Base-by-base conservation (phyloP, 2,329 filamentous ascomycete genomes). In the Boeremia exigua region DNA sequence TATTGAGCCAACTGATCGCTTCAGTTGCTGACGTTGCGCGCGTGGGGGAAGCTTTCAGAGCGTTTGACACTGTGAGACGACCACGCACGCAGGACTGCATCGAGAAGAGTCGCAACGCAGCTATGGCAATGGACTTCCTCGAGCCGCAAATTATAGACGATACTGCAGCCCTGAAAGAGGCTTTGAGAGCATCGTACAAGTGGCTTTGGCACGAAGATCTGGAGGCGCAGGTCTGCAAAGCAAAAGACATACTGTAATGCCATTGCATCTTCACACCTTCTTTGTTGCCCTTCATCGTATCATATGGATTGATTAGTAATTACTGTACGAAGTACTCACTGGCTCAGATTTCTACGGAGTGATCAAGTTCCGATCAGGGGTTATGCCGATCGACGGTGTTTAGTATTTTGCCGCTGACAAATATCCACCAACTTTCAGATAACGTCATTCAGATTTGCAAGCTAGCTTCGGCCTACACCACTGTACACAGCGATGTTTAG, bases 131-230 rank as follows among this genome's bases (percentile, higher is more conserved):
- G 52, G 56, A 61, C n/a, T 66, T 70, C 23, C 46, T 62, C 9
- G n/a, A 61, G 12, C 60, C 62, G 2, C 62, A 55, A 3, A 32
- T 66, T 23, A 50, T 50, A 2, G 64, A 67, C 29, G 55, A 72
- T 46, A 52, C 62, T 19, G 36, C 37, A 2, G 54, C 48, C 5
- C 33, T 71, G 12, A 57, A 59, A 30, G 42, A 56, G 3, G 51
- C 51, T 32, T 45, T 68, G 3, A 60, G 67, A 14, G 38, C 44
- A 14, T 63, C 58, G 25, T 67, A 62, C 44, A 37, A 42, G 11
- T 71, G 65, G 66, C 45, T 73, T 12, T 73, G 71, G 71, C 55
- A 69, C 47, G 63, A 66, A 25, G 69, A 73, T 54, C 47, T 72
- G 9, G 63, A 67, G 36, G 54, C 27, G 11, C 62, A 73, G 32